Base-by-base conservation (phyloP, 2,329 filamentous ascomycete genomes). In the Penicillium sp. region DNA sequence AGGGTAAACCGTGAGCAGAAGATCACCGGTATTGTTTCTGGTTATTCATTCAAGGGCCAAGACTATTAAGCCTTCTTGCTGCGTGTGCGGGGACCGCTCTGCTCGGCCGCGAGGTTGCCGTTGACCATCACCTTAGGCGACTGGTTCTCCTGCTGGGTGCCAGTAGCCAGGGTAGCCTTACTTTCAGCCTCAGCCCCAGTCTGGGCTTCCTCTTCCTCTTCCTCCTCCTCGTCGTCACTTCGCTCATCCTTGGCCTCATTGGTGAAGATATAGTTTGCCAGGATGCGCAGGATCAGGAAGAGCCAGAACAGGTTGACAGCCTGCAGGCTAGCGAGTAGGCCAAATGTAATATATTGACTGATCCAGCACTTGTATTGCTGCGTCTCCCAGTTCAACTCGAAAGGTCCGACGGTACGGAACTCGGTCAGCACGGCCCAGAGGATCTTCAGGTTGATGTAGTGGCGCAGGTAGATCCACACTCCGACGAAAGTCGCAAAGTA, bases 401-500 rank as follows among this genome's bases (percentile, higher is more conserved):
- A 77, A 4, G 77, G 75, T 15, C 76, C 76, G 13, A 78, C 72
- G 30, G 75, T 76, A 34, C 74, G 66, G 64, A 79, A 79, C 52
- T 76, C 71, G 21, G 76, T 78, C 51, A 78, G 59, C 13, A 75
- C 68, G 27, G 74, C 73, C 70, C 75, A 77, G 43, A 79, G 69
- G 46, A 78, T 76, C 58, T 75, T 71, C 46, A 78, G 65, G 56
- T 79, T 79, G 49, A 78, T 67, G 37, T 86, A 90, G 75, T 97
- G 92, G 49, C 92, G 90, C 57, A 93, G 78, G 78, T 97, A 97
- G 66, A 91, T 85, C 92, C 92, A 97, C 54, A 88, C 80, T 59
- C 77, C 78, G 71, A 95, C 88, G 77, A 96, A 97, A 62, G 88
- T 60, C 68, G 83, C 84, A 74, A 94, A 97, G 77, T 93, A 96